These are phyloP conservation scores for Pseudogymnoascus sp. DNA, from an alignment of 2,329 filamentous ascomycete genomes.

Conservation along the genomic window DNA sequence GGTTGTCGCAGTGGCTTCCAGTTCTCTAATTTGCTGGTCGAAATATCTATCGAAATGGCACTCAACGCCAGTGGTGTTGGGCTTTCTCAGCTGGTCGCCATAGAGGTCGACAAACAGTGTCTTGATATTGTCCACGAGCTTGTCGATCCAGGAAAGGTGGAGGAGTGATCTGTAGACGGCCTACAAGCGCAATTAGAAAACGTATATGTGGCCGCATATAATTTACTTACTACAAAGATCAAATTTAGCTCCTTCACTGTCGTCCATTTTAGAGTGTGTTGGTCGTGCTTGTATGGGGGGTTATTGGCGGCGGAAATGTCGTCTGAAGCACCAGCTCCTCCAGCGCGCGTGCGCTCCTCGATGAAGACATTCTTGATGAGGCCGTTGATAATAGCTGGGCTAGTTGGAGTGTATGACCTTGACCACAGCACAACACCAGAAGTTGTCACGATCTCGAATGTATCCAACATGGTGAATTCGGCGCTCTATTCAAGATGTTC, in stretches of 20 bases:
- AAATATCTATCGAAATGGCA: constrained; percentile 92
- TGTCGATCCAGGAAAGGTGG: constrained; percentile 94
- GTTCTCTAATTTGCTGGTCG: constrained; percentile 79
- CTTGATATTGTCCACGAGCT: constrained; percentile 89
- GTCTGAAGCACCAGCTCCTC: constrained; percentile 48
- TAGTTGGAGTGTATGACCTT: constrained; percentile 72
- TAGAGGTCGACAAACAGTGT: constrained; percentile 89
- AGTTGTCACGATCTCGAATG: constrained; percentile 92
- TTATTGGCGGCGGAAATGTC: constrained; percentile 56
- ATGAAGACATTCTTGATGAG: constrained; percentile 97
- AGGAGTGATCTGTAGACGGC: constrained; percentile 95
- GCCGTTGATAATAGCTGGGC: constrained; percentile 78
- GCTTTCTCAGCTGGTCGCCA: constrained; percentile 74
- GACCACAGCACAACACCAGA: constrained; percentile 98
- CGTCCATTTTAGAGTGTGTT: constrained; percentile 92
- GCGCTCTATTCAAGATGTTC: constrained; percentile 2
- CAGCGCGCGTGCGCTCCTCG: constrained; percentile 69
- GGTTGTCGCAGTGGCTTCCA: constrained; percentile 52
- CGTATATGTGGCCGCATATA: neutral
- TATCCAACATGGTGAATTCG: constrained; percentile 67
- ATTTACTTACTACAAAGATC: constrained; percentile 75
- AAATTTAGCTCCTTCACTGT: constrained; percentile 85
- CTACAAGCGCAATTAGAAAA: constrained; percentile 37
- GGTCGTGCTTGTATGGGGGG: constrained; percentile 77
- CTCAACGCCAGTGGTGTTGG: constrained; percentile 69